These are phyloP conservation scores for Ramaria sp. DNA, from an alignment of 768 basidiomycete species.

Conservation along the genomic window DNA sequence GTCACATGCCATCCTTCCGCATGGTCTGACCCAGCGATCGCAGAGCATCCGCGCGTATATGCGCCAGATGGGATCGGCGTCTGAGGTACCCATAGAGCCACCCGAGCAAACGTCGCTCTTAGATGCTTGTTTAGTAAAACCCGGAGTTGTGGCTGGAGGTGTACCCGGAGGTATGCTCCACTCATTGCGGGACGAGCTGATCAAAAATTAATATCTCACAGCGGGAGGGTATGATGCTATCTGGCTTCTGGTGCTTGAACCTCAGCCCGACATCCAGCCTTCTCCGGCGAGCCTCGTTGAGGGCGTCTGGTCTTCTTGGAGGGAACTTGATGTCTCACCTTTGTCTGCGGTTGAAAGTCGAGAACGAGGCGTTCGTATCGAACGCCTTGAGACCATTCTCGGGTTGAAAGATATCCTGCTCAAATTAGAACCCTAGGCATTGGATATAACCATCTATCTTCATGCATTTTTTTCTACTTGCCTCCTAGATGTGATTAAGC, in stretches of 20 bases:
- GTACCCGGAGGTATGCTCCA: constrained; percentile 80
- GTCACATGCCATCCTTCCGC: constrained; percentile 10
- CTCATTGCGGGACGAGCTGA: background rate
- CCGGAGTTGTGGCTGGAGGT: constrained; percentile 88
- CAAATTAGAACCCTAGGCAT: background rate
- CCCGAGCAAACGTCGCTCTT: constrained; percentile 75
- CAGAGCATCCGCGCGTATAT: constrained; percentile 72
- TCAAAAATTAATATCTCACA: constrained; percentile 21
- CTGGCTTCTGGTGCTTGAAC: constrained; percentile 80
- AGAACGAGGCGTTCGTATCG: constrained; percentile 54
- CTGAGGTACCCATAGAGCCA: constrained; percentile 86
- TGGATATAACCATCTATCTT: too few species aligned
- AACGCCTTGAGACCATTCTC: constrained; percentile 42
- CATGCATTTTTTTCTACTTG: too few species aligned
- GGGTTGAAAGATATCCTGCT: constrained; percentile 37
- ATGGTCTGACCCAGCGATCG: background rate
- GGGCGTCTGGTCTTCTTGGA: constrained; percentile 55
- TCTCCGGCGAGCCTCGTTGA: constrained; percentile 51
- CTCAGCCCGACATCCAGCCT: constrained; percentile 30
- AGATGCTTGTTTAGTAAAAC: constrained; percentile 61
- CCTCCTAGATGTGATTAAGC: too few species aligned
- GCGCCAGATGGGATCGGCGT: constrained; percentile 70
- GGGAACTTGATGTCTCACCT: constrained; percentile 57
- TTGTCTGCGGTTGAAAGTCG: constrained; percentile 61
- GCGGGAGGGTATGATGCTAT: constrained; percentile 97